phyloP scores from a whole-genome alignment of 257 asterid species.

The Coffea eugenioides region DNA sequence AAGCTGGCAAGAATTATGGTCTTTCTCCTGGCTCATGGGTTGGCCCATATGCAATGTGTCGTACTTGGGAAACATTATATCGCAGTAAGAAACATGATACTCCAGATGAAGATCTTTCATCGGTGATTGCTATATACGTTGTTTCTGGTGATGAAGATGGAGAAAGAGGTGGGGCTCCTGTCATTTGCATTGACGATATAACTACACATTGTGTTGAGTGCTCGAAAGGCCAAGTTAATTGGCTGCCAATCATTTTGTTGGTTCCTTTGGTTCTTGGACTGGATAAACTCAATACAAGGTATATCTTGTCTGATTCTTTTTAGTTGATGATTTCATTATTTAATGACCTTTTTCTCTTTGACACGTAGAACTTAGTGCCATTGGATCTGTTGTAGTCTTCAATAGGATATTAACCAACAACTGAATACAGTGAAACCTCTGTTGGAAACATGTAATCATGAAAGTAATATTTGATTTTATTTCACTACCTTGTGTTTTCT shows the following conservation, averaged over 20 bases:
- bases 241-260: conserved; percentile 76
- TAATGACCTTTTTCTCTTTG: background rate
- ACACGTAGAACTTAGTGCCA: background rate
- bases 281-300: conserved; percentile 95
- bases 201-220: conserved; percentile 49
- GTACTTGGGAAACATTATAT: conserved; percentile 88
- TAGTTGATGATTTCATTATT: background rate
- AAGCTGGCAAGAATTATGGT: conserved; percentile 83
- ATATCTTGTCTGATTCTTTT: background rate
- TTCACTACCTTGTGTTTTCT: background rate
- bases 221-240: conserved; percentile 45
- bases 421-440: no score
- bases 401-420: no score
- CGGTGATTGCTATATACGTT: conserved; percentile 60
- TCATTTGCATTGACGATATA: conserved; percentile 70
- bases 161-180: conserved; percentile 99
- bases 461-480: no score
- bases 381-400: background rate
- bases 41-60: conserved; percentile 98
- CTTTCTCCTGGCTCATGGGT: conserved; percentile 98
- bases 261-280: conserved; percentile 97
- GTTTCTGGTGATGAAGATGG: conserved; percentile 99
- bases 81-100: conserved; percentile 45
- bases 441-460: no score
- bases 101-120: conserved; percentile 38